Conservation (phyloP, 2,329 filamentous ascomycete genomes). For the Fusarium hainanense region DNA sequence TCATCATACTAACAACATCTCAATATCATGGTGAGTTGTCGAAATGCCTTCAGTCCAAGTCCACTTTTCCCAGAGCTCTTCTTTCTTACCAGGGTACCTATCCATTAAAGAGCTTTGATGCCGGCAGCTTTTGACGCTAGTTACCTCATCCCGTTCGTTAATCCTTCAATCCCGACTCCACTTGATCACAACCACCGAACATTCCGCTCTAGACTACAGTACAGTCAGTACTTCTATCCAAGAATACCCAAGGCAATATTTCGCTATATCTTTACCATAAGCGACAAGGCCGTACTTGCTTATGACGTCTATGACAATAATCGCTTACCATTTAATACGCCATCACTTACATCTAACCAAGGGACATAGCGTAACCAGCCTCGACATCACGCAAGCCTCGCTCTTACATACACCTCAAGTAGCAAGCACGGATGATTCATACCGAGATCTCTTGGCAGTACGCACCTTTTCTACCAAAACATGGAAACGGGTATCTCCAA, state of each 20-base stretch:
- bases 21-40: not conserved
- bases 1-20: not conserved
- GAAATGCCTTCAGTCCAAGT: not conserved
- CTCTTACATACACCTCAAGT: not conserved
- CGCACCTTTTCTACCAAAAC: not conserved
- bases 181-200: conserved; percentile 1
- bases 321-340: not conserved
- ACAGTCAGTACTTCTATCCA: not conserved
- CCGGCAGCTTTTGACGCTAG: conserved; percentile 13
- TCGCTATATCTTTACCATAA: not conserved
- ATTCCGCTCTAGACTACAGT: conserved; percentile 16
- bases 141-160: conserved; percentile 3
- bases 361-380: not conserved
- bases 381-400: not conserved
- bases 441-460: conserved; percentile 19
- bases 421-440: not conserved
- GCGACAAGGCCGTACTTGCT: conserved; percentile 13
- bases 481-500: not conserved
- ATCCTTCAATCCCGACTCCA: conserved; percentile 1
- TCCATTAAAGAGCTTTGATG: not conserved
- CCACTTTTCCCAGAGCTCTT: not conserved
- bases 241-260: fast-evolving
- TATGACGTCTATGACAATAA: conserved; percentile 21
- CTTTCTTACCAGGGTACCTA: not conserved
- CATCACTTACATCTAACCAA: conserved; percentile 5